Base-by-base conservation (phyloP, 148 eudicot genomes). In the Rhododendron kiyosumense region DNA sequence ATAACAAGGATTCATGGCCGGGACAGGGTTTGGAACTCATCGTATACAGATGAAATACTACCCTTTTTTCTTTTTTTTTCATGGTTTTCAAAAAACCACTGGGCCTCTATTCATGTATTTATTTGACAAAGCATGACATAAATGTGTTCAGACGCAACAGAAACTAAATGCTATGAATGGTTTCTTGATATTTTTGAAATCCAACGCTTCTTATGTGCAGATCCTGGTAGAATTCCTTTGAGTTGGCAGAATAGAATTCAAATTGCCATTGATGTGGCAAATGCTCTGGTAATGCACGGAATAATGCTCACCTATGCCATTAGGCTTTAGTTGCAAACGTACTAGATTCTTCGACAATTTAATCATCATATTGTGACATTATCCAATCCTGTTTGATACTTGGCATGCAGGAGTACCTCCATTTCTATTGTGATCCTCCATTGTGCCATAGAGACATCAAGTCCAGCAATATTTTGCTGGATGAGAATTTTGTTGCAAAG, bases 371-470 rank as follows among this genome's bases (percentile, higher is more conserved):
- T 81, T 54, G 14, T 80, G 74, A 79, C 30, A 71, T 87, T 24
- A 12, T 73, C 52, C 10, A 43, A 79, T 77, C 78, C 78, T 41
- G n/a, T 51, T 71, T 88, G 81, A 82, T 83, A 75, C 73, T 73
- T 63, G 74, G 24, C 85, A 13, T 93, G 91, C 95, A 97, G 99
- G 99, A 97, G 85, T 97, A 95, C 90, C 98, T 97, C 79, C 99
- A 97, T 89, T 94, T 91, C 92, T 97, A 97, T 85, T 97, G 99
- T 83, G 91, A 94, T 80, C 99, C 98, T 89, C 96, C 99, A 38
- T 90, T 95, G 88, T 97, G 98, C 88, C 99, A 97, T 83, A 91
- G 99, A 90, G 99, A 95, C 90, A 94, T 97, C 48, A 97, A 95
- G 86, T 97, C 99, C 48, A 95, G 98, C 93, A 97, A 97, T 89